Conservation (phyloP, 352 stramenopile species). For the Globisporangium rhizosaccharum region DNA sequence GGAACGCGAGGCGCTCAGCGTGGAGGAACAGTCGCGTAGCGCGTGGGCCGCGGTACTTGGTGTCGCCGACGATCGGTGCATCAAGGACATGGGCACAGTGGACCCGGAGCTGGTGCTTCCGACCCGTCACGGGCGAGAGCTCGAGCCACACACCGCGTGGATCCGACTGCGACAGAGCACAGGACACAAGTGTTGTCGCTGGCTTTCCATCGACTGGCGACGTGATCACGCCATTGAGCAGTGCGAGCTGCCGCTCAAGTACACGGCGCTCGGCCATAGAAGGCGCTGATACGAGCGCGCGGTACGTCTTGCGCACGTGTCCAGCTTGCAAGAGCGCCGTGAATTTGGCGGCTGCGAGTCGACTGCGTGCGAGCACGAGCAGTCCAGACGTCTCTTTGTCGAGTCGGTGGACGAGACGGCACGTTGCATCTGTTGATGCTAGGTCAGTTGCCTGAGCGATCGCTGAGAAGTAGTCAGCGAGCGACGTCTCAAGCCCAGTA, state of each 20-base stretch:
- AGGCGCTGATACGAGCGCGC: conserved; percentile 32
- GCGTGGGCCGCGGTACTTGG: conserved; percentile 24
- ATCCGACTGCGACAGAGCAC: neutral
- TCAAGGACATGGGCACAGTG: conserved; percentile 41
- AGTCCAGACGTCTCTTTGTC: conserved; percentile 69
- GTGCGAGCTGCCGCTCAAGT: conserved; percentile 15
- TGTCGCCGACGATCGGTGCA: conserved; percentile 52
- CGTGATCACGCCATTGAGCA: conserved; percentile 21
- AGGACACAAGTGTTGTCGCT: conserved; percentile 31
- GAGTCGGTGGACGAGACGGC: conserved; percentile 59
- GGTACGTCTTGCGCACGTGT: conserved; percentile 54
- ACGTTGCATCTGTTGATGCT: conserved; percentile 12
- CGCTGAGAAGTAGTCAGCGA: conserved; percentile 39
- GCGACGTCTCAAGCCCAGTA: conserved; percentile 29
- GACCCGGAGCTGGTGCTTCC: conserved; percentile 65
- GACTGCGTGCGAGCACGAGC: conserved; percentile 58
- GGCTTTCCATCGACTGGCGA: conserved; percentile 38
- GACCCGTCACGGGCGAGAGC: conserved; percentile 46
- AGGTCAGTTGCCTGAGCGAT: conserved; percentile 14
- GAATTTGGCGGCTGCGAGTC: conserved; percentile 60
- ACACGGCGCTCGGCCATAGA: conserved; percentile 7
- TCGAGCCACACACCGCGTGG: conserved; percentile 35
- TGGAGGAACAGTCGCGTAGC: conserved; percentile 48
- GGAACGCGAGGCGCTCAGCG: conserved; percentile 40
- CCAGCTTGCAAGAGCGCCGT: conserved; percentile 32